Percentiles rank a stretch among this genome's conserved stretches.
These are phyloP conservation scores for Scleromitrula shiraiana DNA, from an alignment of 2,329 filamentous ascomycete genomes.

Conservation along the genomic window DNA sequence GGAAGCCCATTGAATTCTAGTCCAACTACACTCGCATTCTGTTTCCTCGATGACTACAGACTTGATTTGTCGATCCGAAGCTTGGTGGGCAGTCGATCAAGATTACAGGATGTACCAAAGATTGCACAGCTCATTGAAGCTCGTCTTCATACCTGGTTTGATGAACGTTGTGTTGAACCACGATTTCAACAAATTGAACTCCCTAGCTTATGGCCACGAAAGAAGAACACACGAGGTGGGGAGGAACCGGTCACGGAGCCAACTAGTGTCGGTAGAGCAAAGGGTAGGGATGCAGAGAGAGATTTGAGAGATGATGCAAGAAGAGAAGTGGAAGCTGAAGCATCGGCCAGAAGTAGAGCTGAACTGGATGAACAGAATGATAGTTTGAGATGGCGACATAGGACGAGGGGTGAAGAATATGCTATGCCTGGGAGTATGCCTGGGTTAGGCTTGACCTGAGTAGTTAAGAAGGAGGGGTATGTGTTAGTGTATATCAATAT, in stretches of 20 bases:
- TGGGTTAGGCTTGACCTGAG: slow-evolving; percentile 20
- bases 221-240: slow-evolving; percentile 72
- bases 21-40: slow-evolving; percentile 87
- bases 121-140: slow-evolving; percentile 79
- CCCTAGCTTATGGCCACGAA: slow-evolving; percentile 74
- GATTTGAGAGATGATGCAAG: slow-evolving; percentile 45
- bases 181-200: slow-evolving; percentile 81
- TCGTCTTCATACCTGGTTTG: slow-evolving; percentile 77
- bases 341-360: slow-evolving; percentile 21
- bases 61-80: slow-evolving; percentile 76
- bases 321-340: slow-evolving; percentile 40
- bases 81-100: slow-evolving; percentile 68
- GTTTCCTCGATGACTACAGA: slow-evolving; percentile 82
- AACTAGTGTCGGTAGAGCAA: slow-evolving; percentile 43
- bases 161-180: slow-evolving; percentile 77
- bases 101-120: slow-evolving; percentile 79
- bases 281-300: slow-evolving; percentile 44
- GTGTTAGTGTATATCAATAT: too few relatives aligned
- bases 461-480: too few relatives aligned
- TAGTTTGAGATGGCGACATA: slow-evolving; percentile 28
- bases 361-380: slow-evolving; percentile 27
- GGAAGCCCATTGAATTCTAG: slow-evolving; percentile 57
- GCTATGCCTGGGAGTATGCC: slow-evolving; percentile 33
- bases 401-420: slow-evolving; percentile 29
- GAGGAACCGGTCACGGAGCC: slow-evolving; percentile 38